phyloP scores from a whole-genome alignment of 352 stramenopile species.

The Phytophthora multivora region DNA sequence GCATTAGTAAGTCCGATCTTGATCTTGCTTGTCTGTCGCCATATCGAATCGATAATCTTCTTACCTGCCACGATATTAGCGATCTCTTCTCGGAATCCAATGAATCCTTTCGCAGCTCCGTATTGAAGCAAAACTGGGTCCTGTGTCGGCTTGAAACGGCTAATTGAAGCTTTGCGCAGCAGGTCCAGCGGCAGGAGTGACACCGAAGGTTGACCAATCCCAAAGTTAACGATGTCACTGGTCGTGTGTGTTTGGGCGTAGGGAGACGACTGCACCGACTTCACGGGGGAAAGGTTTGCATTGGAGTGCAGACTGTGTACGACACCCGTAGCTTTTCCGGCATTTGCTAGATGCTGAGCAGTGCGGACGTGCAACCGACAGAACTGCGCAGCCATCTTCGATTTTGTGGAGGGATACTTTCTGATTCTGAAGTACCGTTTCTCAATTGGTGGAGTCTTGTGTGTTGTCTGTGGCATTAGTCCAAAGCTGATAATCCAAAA shows the following conservation, averaged over 20 bases:
- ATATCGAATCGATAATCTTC: conserved; percentile 1
- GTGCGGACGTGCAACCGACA: conserved; percentile 6
- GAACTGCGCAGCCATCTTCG: conserved; percentile 16
- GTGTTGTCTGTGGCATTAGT: not conserved
- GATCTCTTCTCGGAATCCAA: conserved; percentile 69
- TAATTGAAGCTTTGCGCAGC: conserved; percentile 51
- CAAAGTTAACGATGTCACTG: conserved; percentile 80
- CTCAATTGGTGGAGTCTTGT: not conserved
- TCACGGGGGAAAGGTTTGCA: conserved; percentile 7
- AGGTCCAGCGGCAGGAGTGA: conserved; percentile 76
- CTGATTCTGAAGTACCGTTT: not conserved
- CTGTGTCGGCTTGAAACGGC: conserved; percentile 54
- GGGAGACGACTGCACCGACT: conserved; percentile 59
- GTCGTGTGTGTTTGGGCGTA: conserved; percentile 74
- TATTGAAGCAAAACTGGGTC: conserved; percentile 80
- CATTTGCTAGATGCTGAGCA: not conserved
- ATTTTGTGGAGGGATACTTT: not conserved
- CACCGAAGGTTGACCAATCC: conserved; percentile 78
- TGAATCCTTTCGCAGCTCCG: conserved; percentile 69
- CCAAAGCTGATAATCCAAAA: not conserved
- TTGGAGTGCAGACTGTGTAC: conserved; percentile 7
- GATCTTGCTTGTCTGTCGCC: conserved; percentile 3
- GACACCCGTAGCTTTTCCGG: conserved; percentile 3
- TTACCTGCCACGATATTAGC: conserved; percentile 61
- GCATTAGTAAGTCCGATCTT: not conserved